These are phyloP conservation scores for Phytophthora foliorum DNA, from an alignment of 352 stramenopile species.

Conservation along the genomic window DNA sequence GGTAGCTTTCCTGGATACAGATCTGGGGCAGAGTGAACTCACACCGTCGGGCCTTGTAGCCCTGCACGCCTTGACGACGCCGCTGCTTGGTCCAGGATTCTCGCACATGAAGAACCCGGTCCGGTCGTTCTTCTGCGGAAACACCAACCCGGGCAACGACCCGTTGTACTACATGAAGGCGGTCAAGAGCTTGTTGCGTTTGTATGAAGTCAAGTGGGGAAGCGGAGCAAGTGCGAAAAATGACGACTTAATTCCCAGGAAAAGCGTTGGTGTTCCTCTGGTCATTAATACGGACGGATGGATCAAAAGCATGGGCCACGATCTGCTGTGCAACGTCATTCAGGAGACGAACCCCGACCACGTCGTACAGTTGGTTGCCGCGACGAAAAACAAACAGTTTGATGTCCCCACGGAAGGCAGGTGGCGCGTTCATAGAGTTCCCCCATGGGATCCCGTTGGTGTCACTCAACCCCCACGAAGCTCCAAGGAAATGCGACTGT, in stretches of 20 bases:
- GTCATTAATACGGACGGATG: constrained; percentile 98
- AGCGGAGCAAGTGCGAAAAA: constrained; percentile 1
- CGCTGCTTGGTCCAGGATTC: constrained; percentile 93
- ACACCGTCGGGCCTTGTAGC: constrained; percentile 94
- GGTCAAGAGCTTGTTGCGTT: constrained; percentile 71
- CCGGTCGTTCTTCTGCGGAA: constrained; percentile 80
- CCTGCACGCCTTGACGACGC: constrained; percentile 88
- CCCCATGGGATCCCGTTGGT: constrained; percentile 74
- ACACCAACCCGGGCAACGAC: constrained; percentile 79
- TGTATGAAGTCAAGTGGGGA: constrained; percentile 73
- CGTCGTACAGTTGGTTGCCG: constrained; percentile 95
- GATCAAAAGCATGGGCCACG: constrained; percentile 97
- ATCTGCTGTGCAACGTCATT: constrained; percentile 95
- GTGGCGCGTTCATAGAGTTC: constrained; percentile 70
- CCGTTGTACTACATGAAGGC: constrained; percentile 81
- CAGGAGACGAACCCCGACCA: constrained; percentile 86
- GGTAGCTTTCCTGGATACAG: constrained; percentile 96
- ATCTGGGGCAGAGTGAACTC: constrained; percentile 96
- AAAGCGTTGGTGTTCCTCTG: constrained; percentile 72
- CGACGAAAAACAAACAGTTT: constrained; percentile 91
- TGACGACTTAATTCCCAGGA: constrained; percentile 5
- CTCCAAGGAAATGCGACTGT: constrained; percentile 87
- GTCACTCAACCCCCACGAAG: constrained; percentile 71
- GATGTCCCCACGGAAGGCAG: constrained; percentile 60
- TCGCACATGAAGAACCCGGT: constrained; percentile 89